Conservation (phyloP, 1,284 basidiomycete genomes). For the Schizopora paradoxa region DNA sequence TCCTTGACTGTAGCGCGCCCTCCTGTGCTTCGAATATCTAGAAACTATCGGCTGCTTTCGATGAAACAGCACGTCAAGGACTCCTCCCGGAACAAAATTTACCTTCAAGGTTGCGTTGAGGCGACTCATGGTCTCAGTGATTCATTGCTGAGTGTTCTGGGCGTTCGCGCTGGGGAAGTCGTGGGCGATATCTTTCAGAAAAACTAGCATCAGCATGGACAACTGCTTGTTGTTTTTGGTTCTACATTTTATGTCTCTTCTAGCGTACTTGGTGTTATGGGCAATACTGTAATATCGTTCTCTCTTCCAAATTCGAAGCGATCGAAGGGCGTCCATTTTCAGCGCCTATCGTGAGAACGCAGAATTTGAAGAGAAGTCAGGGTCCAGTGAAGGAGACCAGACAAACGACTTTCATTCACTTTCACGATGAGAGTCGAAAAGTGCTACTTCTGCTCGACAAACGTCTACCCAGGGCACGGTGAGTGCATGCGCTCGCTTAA, state of each 20-base stretch:
- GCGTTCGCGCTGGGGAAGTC: slow-evolving; percentile 46
- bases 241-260: background rate
- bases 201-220: too few species aligned
- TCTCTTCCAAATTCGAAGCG: too few species aligned
- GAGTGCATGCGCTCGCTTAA: slow-evolving; percentile 18
- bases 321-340: too few species aligned
- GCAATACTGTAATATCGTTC: background rate
- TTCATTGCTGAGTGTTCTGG: slow-evolving; percentile 47
- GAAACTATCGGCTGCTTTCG: slow-evolving; percentile 42
- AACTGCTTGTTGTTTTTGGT: too few species aligned
- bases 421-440: slow-evolving; percentile 76
- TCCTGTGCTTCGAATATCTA: slow-evolving; percentile 37
- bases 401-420: background rate
- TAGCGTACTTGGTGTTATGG: background rate
- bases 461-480: slow-evolving; percentile 94
- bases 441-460: slow-evolving; percentile 91
- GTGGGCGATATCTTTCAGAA: slow-evolving; percentile 31
- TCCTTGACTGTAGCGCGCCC: slow-evolving; percentile 18
- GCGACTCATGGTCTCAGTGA: slow-evolving; percentile 55
- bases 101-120: slow-evolving; percentile 54
- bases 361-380: too few species aligned
- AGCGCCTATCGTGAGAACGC: too few species aligned
- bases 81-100: slow-evolving; percentile 39
- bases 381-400: too few species aligned
- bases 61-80: slow-evolving; percentile 12